These are phyloP conservation scores for Calycina herbarum DNA, from an alignment of 2,329 filamentous ascomycete genomes.

Conservation along the genomic window DNA sequence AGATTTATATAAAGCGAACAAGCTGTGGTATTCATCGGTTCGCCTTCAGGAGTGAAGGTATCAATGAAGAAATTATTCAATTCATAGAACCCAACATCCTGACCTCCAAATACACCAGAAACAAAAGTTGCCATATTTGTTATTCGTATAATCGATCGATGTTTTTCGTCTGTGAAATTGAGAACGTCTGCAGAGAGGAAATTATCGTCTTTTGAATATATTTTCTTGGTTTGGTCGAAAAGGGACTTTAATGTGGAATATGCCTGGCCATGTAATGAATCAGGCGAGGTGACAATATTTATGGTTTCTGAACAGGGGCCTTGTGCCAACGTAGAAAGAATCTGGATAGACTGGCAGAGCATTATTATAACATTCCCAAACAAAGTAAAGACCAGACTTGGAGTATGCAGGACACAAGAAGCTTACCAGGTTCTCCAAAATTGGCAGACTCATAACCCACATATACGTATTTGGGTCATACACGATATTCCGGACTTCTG, in stretches of 20 bases:
- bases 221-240: constrained; percentile 63
- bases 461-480: constrained; percentile 39
- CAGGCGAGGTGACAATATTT: constrained; percentile 54
- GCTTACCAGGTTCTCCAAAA: constrained; percentile 60
- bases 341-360: constrained; percentile 52
- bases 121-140: constrained; percentile 66
- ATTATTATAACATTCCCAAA: constrained; percentile 15
- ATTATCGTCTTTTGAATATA: constrained; percentile 52
- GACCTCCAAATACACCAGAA: constrained; percentile 61
- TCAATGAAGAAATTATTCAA: constrained; percentile 64
- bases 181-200: constrained; percentile 57
- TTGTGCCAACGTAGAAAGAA: constrained; percentile 57
- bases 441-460: constrained; percentile 59
- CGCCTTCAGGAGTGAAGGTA: constrained; percentile 61
- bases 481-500: constrained; percentile 9
- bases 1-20: constrained; percentile 62
- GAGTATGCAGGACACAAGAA: not conserved
- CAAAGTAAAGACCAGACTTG: not conserved
- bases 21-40: constrained; percentile 58
- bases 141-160: constrained; percentile 61
- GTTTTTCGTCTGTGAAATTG: constrained; percentile 49
- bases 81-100: constrained; percentile 63
- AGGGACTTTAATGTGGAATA: constrained; percentile 61
- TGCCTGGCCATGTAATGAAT: constrained; percentile 58
- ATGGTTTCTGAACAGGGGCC: constrained; percentile 57